Conservation (phyloP, 306 rosid genomes). For the Abrus pulchellus region DNA sequence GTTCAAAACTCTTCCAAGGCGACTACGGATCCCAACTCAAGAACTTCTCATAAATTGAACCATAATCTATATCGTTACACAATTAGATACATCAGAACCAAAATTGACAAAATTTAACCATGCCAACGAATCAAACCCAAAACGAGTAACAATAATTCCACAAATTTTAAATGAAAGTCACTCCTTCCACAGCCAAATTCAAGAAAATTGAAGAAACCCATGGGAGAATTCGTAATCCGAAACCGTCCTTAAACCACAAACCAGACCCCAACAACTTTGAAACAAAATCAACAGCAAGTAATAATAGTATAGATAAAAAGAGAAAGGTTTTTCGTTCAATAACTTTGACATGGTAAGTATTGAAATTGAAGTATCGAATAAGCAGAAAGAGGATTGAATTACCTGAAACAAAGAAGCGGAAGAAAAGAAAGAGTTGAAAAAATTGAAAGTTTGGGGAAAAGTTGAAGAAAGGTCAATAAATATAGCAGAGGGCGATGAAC, state of each 20-base stretch:
- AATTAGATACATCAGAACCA: background rate
- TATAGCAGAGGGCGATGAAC: slow-evolving; percentile 13
- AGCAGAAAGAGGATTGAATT: slow-evolving; percentile 16
- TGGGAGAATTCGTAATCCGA: slow-evolving; percentile 8
- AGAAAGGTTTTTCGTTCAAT: background rate
- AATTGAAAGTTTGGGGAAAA: background rate
- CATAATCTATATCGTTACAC: slow-evolving; percentile 5
- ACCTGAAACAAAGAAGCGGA: slow-evolving; percentile 26
- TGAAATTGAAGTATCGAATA: slow-evolving; percentile 19
- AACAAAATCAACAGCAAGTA: slow-evolving; percentile 39
- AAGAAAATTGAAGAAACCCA: slow-evolving; percentile 37
- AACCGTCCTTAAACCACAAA: slow-evolving; percentile 13
- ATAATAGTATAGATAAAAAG: background rate
- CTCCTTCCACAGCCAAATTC: slow-evolving; percentile 4
- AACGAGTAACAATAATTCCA: background rate
- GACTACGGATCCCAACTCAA: slow-evolving; percentile 8
- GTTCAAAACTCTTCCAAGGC: background rate
- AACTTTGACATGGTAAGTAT: background rate
- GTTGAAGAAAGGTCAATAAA: background rate
- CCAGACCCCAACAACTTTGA: background rate
- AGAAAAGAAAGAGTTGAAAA: too few species aligned
- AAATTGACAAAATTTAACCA: slow-evolving; percentile 6
- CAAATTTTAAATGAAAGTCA: background rate
- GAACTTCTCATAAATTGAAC: slow-evolving; percentile 36
- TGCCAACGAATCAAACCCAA: background rate